These are phyloP conservation scores for Phytophthora palmivora DNA, from an alignment of 352 stramenopile species.

Conservation along the genomic window DNA sequence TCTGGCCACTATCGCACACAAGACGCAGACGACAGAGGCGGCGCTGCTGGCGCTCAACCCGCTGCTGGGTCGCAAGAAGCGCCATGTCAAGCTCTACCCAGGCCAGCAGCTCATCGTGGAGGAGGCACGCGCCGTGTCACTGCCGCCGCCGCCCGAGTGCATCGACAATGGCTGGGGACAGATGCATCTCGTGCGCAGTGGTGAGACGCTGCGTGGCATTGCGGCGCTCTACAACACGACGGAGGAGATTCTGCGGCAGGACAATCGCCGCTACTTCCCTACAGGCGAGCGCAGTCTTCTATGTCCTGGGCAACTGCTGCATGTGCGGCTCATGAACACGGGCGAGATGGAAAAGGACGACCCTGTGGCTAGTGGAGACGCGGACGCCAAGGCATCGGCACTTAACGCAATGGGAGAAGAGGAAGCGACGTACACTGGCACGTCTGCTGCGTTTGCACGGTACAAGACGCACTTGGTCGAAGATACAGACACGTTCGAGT, in stretches of 20 bases:
- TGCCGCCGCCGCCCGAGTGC: slow-evolving; percentile 76
- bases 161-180: slow-evolving; percentile 88
- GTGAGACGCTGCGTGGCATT: slow-evolving; percentile 76
- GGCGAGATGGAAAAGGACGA: slow-evolving; percentile 63
- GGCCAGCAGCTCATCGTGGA: slow-evolving; percentile 84
- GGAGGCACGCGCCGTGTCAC: slow-evolving; percentile 66
- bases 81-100: slow-evolving; percentile 65
- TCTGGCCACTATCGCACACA: slow-evolving; percentile 65
- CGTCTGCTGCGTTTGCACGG: slow-evolving; percentile 60
- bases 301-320: slow-evolving; percentile 75
- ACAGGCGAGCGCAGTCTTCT: slow-evolving; percentile 73
- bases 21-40: slow-evolving; percentile 67
- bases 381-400: slow-evolving; percentile 15
- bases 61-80: slow-evolving; percentile 55
- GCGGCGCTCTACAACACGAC: slow-evolving; percentile 83
- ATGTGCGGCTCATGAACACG: slow-evolving; percentile 83
- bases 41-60: slow-evolving; percentile 74
- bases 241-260: slow-evolving; percentile 77
- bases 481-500: slow-evolving; percentile 71
- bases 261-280: slow-evolving; percentile 86
- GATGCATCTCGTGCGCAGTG: slow-evolving; percentile 80
- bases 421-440: slow-evolving; percentile 38
- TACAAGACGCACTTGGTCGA: slow-evolving; percentile 75
- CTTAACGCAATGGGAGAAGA: slow-evolving; percentile 19
- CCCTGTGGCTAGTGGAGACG: slow-evolving; percentile 8